phyloP scores from a whole-genome alignment of 768 basidiomycete genomes.

The Phylloporus arenicola region DNA sequence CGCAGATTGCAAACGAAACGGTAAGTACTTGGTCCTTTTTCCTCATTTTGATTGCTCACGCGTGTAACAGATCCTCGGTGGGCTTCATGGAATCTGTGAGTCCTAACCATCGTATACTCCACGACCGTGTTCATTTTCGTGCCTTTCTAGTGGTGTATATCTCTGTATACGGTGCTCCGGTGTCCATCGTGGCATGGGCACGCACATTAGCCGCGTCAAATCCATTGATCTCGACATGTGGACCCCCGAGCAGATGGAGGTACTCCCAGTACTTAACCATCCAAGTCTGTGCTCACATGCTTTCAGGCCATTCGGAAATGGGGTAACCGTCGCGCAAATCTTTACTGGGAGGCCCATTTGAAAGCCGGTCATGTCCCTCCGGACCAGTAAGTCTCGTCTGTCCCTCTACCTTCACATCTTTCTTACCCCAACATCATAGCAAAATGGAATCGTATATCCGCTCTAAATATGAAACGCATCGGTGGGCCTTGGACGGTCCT shows the following conservation, averaged over 20 bases:
- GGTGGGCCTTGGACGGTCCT: conserved; percentile 93
- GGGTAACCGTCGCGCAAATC: conserved; percentile 89
- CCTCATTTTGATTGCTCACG: background rate
- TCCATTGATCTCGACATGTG: conserved; percentile 96
- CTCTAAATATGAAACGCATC: conserved; percentile 88
- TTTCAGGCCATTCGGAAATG: conserved; percentile 79
- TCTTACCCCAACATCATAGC: conserved; percentile 36
- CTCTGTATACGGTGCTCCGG: conserved; percentile 97
- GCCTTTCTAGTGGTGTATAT: conserved; percentile 68
- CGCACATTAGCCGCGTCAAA: conserved; percentile 95
- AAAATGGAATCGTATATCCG: conserved; percentile 98
- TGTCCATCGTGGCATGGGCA: conserved; percentile 96
- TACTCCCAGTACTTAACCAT: conserved; percentile 29
- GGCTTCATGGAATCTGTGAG: conserved; percentile 96
- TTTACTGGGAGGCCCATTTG: conserved; percentile 96
- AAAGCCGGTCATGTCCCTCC: conserved; percentile 87
- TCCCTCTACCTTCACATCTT: background rate
- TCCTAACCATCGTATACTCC: background rate
- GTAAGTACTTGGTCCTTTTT: conserved; percentile 40
- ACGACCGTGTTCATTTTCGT: background rate
- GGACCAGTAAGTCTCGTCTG: conserved; percentile 70
- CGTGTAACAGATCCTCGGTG: conserved; percentile 79
- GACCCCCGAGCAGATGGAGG: conserved; percentile 97
- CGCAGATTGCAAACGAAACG: conserved; percentile 95
- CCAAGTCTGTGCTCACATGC: background rate